Evolutionary conservation across 1,284 basidiomycete species (phyloP), one percentile per base, ranked within the genome.

Genomic region (Lentinula novae-zelandiae): DNA sequence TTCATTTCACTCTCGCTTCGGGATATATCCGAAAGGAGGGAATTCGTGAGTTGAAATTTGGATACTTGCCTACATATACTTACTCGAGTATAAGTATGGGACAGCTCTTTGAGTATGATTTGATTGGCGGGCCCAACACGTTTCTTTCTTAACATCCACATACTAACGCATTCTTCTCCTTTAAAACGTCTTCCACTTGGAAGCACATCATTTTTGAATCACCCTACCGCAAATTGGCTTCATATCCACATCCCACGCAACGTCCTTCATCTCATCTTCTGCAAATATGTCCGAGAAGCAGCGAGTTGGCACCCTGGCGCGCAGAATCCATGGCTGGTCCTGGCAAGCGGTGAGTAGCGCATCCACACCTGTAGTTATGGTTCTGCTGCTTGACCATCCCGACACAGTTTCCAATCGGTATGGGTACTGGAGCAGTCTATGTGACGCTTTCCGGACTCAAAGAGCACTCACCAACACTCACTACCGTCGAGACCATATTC

Each of bases 381-480:
- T 31, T 3, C 20, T 10, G 20, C 17, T 15, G 33, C 51, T 57
- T 33, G 46, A 60, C n/a, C 15, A 54, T 53, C 36, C 46, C 33
- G 57, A 31, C 33, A 22, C 40, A 81, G 79, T 82, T 80, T 65
- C 78, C 79, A 0, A 75, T 82, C 44, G 79, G 79, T 34, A 80
- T 81, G 78, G 79, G 79, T 34, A 81, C 79, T 8, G 77, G 78
- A 55, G 78, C 79, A 9, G 79, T 81, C 59, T 80, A 80, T 66
- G 75, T 80, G 22, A 75, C 77, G 5, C 69, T 82, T 38, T 76
- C 76, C 10, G 77, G 74, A 20, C 57, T 79, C 49, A 76, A 76
- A 64, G 64, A 70, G 36, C 78, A 72, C 42, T 72, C 75, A 15
- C 34, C 58, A 7, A 63, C 67, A 10, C 63, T 79, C 48, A 75